Percentiles rank a stretch among this genome's conserved stretches.
Evolutionary conservation across 257 asterid genomes (phyloP).

Genomic region (Plectranthus barbatus): DNA sequence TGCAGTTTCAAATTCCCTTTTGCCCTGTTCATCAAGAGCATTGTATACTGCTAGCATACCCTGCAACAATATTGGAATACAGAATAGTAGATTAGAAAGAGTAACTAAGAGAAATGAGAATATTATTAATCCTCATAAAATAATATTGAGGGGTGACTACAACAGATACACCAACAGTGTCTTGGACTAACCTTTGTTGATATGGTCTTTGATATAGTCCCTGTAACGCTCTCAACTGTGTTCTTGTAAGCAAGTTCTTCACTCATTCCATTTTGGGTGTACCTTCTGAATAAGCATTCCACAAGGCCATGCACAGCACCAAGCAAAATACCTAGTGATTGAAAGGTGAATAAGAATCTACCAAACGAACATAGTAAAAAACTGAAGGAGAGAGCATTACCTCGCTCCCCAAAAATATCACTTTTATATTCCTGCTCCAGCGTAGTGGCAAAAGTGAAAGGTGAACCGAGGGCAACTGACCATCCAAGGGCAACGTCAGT

Average conservation of each 20-base stretch:
- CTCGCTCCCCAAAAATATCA: constrained; percentile 96
- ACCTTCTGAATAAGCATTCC: constrained; percentile 86
- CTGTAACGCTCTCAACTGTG: constrained; percentile 91
- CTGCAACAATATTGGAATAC: constrained; percentile 28
- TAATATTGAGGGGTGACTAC: background rate
- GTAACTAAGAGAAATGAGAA: background rate
- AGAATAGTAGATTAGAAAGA: background rate
- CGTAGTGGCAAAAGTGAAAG: constrained; percentile 89
- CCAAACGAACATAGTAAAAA: background rate
- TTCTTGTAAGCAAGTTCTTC: constrained; percentile 92
- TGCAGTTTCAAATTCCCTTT: constrained; percentile 75
- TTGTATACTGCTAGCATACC: constrained; percentile 90
- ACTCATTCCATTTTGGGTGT: constrained; percentile 82
- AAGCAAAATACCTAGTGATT: constrained; percentile 67
- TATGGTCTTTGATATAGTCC: constrained; percentile 72
- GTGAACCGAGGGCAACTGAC: constrained; percentile 97
- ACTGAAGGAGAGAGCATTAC: constrained; percentile 23
- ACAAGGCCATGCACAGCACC: constrained; percentile 98
- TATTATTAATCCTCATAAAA: background rate
- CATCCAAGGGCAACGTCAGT: constrained; percentile 97
- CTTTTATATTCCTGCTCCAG: constrained; percentile 87
- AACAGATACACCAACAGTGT: background rate
- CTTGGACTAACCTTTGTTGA: constrained; percentile 61
- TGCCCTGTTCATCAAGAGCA: constrained; percentile 65
- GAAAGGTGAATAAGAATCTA: constrained; percentile 11